A percentile compares a stretch with the other conserved stretches of the same genome.
These are phyloP conservation scores for Bryoglossum gracile DNA, from an alignment of 495 filamentous ascomycete species.

Conservation along the genomic window DNA sequence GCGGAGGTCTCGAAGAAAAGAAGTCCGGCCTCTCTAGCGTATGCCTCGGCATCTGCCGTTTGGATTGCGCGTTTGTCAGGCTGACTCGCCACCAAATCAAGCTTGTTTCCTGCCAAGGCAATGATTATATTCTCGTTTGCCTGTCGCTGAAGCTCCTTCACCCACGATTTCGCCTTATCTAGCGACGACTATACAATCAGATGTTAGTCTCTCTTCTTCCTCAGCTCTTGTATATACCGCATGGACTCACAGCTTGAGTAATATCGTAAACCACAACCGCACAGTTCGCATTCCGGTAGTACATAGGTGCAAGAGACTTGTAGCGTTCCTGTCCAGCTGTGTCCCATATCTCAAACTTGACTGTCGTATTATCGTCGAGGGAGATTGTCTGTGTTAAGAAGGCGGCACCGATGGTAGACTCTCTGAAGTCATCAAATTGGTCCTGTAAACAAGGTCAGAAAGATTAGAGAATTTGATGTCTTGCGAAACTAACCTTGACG, in stretches of 20 bases:
- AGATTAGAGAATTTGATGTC: neutral
- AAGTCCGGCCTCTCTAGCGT: constrained; percentile 84
- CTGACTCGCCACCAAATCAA: constrained; percentile 83
- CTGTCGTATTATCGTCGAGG: constrained; percentile 92
- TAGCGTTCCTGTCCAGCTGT: constrained; percentile 97
- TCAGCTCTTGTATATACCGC: too few species aligned
- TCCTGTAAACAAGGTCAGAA: constrained; percentile 49
- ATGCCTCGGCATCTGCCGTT: constrained; percentile 86
- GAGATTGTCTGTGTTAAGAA: constrained; percentile 99
- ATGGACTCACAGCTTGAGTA: constrained; percentile 80
- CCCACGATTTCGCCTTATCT: constrained; percentile 98
- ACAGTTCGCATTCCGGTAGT: constrained; percentile 98
- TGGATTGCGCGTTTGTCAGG: constrained; percentile 90
- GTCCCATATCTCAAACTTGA: constrained; percentile 99
- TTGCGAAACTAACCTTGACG: constrained; percentile 65
- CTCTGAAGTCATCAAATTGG: constrained; percentile 99
- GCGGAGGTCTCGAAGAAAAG: constrained; percentile 98
- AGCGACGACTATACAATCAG: constrained; percentile 62
- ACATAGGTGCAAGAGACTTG: constrained; percentile 98
- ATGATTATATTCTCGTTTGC: constrained; percentile 99
- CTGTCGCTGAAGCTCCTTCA: constrained; percentile 98
- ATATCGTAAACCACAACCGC: constrained; percentile 99
- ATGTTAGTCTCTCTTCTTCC: constrained; percentile 4
- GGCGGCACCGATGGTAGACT: constrained; percentile 97
- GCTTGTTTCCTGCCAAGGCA: constrained; percentile 93